phyloP scores from a whole-genome alignment of 495 filamentous ascomycete genomes.

The Aspergillus homomorphus region DNA sequence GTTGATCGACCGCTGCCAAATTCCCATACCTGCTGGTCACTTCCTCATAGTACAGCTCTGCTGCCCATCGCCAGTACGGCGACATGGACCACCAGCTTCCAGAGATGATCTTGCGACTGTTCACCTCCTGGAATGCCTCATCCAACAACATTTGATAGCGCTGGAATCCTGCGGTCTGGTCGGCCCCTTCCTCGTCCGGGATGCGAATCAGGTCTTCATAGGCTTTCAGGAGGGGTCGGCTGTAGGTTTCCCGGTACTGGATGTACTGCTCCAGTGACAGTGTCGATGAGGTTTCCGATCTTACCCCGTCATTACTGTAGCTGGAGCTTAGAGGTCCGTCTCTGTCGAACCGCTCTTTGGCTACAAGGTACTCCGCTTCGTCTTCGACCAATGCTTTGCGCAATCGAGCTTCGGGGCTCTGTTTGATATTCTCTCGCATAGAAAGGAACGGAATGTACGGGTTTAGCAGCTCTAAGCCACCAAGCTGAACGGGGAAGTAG shows the following conservation, averaged over 20 bases:
- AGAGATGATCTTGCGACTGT: constrained; percentile 25
- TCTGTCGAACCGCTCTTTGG: constrained; percentile 45
- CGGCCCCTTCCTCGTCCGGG: constrained; percentile 36
- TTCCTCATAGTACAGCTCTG: constrained; percentile 55
- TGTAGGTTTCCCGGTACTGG: constrained; percentile 49
- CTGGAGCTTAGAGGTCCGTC: constrained; percentile 13
- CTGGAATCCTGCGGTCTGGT: constrained; percentile 26
- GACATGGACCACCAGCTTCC: constrained; percentile 42
- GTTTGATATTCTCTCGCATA: constrained; percentile 50
- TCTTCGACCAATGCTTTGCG: constrained; percentile 46
- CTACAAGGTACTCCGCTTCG: constrained; percentile 41
- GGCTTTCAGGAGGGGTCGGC: constrained; percentile 25
- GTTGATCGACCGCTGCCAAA: constrained; percentile 58
- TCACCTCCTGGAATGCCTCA: constrained; percentile 8
- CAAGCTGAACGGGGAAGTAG: constrained; percentile 60
- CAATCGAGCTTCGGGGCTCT: constrained; percentile 42
- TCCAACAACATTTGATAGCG: constrained; percentile 26
- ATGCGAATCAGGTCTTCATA: constrained; percentile 38
- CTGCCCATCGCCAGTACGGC: constrained; percentile 62
- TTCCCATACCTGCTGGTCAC: constrained; percentile 60
- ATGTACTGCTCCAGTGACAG: constrained; percentile 54
- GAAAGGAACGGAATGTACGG: constrained; percentile 54
- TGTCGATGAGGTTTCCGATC: constrained; percentile 18
- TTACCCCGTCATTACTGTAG: constrained; percentile 10
- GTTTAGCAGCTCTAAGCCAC: constrained; percentile 55